Conservation (phyloP, 805 yeast genomes). For the Babjeviella inositovora region DNA sequence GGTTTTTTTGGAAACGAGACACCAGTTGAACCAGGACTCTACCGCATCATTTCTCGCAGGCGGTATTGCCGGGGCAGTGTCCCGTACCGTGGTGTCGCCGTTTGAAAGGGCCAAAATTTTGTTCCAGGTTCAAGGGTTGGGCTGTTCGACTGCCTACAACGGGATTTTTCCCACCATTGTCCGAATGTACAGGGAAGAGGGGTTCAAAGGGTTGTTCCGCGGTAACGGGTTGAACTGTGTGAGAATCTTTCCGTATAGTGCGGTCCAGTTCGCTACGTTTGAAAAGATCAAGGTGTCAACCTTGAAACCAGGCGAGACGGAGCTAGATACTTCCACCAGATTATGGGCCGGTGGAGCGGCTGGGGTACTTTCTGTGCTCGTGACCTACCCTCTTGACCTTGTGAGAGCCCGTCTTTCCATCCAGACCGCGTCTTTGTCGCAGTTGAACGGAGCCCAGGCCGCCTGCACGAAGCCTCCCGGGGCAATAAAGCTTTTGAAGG, state of each 20-base stretch:
- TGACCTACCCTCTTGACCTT: constrained; percentile 85
- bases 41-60: constrained; percentile 56
- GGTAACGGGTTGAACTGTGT: constrained; percentile 88
- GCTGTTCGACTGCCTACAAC: constrained; percentile 24
- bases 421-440: constrained; percentile 58
- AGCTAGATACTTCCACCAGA: constrained; percentile 39
- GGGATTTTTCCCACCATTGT: constrained; percentile 65
- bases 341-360: constrained; percentile 67
- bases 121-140: constrained; percentile 72
- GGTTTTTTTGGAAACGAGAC: too few species aligned
- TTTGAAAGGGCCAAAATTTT: constrained; percentile 88
- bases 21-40: constrained; percentile 32
- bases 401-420: constrained; percentile 81
- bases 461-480: constrained; percentile 46
- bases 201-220: constrained; percentile 76
- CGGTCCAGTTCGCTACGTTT: constrained; percentile 83
- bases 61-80: constrained; percentile 66
- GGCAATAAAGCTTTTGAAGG: constrained; percentile 34
- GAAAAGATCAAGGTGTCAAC: constrained; percentile 32
- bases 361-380: constrained; percentile 65
- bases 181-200: constrained; percentile 80
- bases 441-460: constrained; percentile 27
- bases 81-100: constrained; percentile 88
- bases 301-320: constrained; percentile 9
- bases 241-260: constrained; percentile 84